Percentiles rank a stretch among this genome's conserved stretches.
These are phyloP conservation scores for Neofusicoccum parvum DNA, from an alignment of 2,329 filamentous ascomycete species.

Conservation along the genomic window DNA sequence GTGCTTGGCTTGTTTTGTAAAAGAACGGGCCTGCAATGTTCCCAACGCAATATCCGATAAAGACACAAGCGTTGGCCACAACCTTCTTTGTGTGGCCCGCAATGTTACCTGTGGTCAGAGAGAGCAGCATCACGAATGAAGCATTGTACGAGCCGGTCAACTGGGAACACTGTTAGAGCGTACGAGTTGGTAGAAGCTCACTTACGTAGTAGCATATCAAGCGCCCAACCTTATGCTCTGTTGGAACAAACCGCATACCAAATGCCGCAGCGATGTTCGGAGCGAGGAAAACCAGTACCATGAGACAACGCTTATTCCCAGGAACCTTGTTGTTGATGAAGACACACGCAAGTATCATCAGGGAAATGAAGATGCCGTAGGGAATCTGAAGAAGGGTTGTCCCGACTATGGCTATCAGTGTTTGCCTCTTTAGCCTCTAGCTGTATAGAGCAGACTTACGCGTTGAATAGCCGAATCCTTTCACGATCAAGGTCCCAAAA, in stretches of 20 bases:
- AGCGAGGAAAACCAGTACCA: not conserved
- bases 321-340: not conserved
- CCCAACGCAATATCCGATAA: constrained; percentile 48
- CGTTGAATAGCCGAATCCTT: constrained; percentile 44
- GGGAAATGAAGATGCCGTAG: constrained; percentile 26
- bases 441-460: not conserved
- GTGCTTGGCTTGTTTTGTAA: constrained; percentile 40
- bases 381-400: constrained; percentile 36
- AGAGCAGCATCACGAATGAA: constrained; percentile 31
- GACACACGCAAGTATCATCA: constrained; percentile 26
- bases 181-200: not conserved
- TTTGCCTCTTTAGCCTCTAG: too few species aligned
- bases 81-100: constrained; percentile 45
- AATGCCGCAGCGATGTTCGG: not conserved
- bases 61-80: constrained; percentile 50
- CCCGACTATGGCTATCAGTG: not conserved
- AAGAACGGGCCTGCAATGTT: constrained; percentile 48
- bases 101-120: constrained; percentile 34
- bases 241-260: not conserved
- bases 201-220: constrained; percentile 1
- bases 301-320: not conserved
- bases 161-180: not conserved
- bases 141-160: constrained; percentile 29
- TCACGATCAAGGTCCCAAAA: constrained; percentile 40
- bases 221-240: not conserved